Conservation (phyloP, 768 basidiomycete genomes). For the Infundibulicybe gibba region DNA sequence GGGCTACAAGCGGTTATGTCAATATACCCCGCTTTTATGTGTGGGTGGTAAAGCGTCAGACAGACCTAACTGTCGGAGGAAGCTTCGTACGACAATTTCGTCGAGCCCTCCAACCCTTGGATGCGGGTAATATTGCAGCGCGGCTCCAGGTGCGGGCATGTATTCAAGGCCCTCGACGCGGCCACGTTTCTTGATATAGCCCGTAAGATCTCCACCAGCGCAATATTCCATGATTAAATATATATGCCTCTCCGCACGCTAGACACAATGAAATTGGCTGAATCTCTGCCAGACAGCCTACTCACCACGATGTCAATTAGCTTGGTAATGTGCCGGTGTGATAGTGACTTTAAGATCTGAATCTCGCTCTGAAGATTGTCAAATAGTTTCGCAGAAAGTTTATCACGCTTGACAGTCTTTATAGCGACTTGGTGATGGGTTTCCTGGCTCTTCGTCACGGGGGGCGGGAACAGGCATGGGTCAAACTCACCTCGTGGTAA, state of each 20-base stretch:
- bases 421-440: slow-evolving; percentile 81
- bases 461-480: background rate
- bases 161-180: slow-evolving; percentile 88
- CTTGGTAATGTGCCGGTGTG: slow-evolving; percentile 90
- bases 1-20: slow-evolving; percentile 49
- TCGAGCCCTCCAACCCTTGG: slow-evolving; percentile 88
- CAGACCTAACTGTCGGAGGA: slow-evolving; percentile 71
- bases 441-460: slow-evolving; percentile 43
- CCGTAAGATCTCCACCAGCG: slow-evolving; percentile 91
- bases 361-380: slow-evolving; percentile 99
- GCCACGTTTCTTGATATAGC: slow-evolving; percentile 98
- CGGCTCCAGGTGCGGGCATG: slow-evolving; percentile 59
- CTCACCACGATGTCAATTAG: slow-evolving; percentile 89
- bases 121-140: slow-evolving; percentile 86
- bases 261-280: background rate
- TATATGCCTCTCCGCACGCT: slow-evolving; percentile 76
- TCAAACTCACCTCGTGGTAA: slow-evolving; percentile 73
- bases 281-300: slow-evolving; percentile 1
- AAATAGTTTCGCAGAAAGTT: slow-evolving; percentile 86
- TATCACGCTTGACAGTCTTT: slow-evolving; percentile 89
- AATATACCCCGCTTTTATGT: background rate
- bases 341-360: slow-evolving; percentile 90
- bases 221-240: slow-evolving; percentile 99
- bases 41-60: background rate
- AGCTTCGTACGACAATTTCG: slow-evolving; percentile 87